Evolutionary conservation across 2,329 filamentous ascomycete species (phyloP).

Genomic region (Cladophialophora yegresii): DNA sequence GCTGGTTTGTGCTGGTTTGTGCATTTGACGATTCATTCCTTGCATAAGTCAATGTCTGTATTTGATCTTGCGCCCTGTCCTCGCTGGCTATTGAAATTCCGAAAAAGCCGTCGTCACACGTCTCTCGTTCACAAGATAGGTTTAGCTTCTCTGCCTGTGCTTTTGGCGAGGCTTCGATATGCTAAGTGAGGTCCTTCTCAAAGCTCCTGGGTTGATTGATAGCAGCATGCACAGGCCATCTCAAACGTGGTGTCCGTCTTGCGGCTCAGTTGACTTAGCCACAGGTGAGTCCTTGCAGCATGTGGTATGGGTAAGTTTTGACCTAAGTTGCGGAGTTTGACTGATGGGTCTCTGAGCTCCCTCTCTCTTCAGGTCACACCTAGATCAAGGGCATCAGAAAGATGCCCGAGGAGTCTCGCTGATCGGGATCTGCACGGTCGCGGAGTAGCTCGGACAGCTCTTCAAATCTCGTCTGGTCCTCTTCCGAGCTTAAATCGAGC

Average conservation of each 20-base stretch:
- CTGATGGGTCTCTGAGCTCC: not conserved
- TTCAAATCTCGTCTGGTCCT: not conserved
- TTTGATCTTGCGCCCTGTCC: not conserved
- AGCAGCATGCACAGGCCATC: too few species aligned
- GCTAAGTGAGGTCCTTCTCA: too few species aligned
- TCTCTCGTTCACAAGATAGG: too few species aligned
- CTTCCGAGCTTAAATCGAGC: not conserved
- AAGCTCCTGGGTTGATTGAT: too few species aligned
- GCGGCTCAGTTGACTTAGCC: too few species aligned
- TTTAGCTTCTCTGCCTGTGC: too few species aligned
- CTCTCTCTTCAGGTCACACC: not conserved
- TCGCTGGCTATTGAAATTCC: too few species aligned
- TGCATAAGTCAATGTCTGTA: not conserved
- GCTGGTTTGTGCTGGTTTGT: not conserved
- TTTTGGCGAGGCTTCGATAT: too few species aligned
- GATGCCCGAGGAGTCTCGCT: slow-evolving; percentile 15
- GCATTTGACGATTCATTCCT: not conserved
- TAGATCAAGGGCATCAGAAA: slow-evolving; percentile 8
- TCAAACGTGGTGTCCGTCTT: too few species aligned
- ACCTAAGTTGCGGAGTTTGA: not conserved
- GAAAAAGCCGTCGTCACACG: too few species aligned
- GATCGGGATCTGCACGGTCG: slow-evolving; percentile 6
- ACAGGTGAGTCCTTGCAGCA: not conserved
- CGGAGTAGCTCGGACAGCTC: slow-evolving; percentile 11
- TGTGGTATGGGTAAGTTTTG: not conserved